phyloP scores from a whole-genome alignment of 2,329 filamentous ascomycete species.

The Apiospora phragmitis region DNA sequence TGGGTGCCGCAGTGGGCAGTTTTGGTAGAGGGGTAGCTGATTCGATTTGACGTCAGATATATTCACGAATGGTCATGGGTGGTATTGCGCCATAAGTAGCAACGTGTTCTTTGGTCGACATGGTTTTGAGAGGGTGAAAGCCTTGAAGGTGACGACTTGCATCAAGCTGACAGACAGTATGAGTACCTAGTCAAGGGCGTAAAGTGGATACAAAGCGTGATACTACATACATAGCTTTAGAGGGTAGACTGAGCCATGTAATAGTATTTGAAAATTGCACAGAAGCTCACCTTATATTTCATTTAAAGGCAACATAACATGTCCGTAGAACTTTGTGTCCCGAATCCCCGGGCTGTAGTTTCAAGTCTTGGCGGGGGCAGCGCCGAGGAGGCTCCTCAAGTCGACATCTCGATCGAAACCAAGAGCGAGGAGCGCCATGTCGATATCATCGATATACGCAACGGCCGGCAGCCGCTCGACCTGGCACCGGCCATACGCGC shows the following conservation, averaged over 20 bases:
- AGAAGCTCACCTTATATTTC: background rate
- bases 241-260: background rate
- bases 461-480: constrained; percentile 44
- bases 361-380: background rate
- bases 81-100: background rate
- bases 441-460: constrained; percentile 82
- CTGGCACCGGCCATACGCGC: background rate
- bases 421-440: background rate
- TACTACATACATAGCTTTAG: no score
- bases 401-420: background rate
- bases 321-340: background rate
- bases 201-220: background rate
- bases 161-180: background rate
- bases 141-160: background rate
- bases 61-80: no score
- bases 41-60: background rate
- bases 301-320: background rate
- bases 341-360: background rate
- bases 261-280: background rate
- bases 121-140: background rate
- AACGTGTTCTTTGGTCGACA: background rate
- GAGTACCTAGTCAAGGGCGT: background rate
- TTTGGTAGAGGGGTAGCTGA: background rate
- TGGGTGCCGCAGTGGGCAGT: no score
- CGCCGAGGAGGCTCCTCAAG: background rate